Percentiles rank a stretch among this genome's conserved stretches.
Conservation (phyloP, 2,329 filamentous ascomycete genomes). For the Alternaria ventricosa region DNA sequence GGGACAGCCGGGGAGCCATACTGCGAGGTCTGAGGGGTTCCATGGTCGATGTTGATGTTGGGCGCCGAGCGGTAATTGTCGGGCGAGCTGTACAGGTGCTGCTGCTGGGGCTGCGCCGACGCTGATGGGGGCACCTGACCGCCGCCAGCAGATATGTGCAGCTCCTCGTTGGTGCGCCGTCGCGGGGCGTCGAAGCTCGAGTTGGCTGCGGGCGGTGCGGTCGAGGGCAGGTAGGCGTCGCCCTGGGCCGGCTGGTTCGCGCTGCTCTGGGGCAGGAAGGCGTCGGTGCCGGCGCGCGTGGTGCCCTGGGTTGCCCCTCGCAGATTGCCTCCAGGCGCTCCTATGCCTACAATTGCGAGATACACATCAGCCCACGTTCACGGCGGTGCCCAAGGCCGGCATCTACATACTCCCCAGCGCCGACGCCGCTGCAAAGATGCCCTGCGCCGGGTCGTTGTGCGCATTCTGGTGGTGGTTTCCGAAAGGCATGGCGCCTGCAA, state of each 20-base stretch:
- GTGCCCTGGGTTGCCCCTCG: conserved; percentile 49
- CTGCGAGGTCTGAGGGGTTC: conserved; percentile 55
- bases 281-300: conserved; percentile 54
- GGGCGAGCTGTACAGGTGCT: conserved; percentile 56
- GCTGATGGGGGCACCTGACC: conserved; percentile 50
- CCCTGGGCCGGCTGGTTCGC: conserved; percentile 26
- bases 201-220: conserved; percentile 45
- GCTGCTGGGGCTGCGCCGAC: conserved; percentile 26
- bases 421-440: conserved; percentile 55
- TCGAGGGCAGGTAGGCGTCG: conserved; percentile 28
- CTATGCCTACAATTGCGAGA: conserved; percentile 43
- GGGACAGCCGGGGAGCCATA: conserved; percentile 59
- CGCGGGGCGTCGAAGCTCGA: conserved; percentile 60
- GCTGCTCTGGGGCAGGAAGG: conserved; percentile 49
- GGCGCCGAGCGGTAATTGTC: conserved; percentile 59
- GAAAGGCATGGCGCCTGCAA: conserved; percentile 47
- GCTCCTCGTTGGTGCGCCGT: conserved; percentile 60
- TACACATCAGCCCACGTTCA: conserved; percentile 9
- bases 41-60: conserved; percentile 66
- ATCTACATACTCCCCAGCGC: conserved; percentile 48
- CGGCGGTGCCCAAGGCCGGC: neutral
- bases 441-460: conserved; percentile 47
- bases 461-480: conserved; percentile 44
- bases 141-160: conserved; percentile 58
- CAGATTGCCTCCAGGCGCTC: conserved; percentile 52